Evolutionary conservation across 2,329 filamentous ascomycete genomes (phyloP), one percentile per base, ranked within the genome.

Genomic region (Aspergillus awamori): DNA sequence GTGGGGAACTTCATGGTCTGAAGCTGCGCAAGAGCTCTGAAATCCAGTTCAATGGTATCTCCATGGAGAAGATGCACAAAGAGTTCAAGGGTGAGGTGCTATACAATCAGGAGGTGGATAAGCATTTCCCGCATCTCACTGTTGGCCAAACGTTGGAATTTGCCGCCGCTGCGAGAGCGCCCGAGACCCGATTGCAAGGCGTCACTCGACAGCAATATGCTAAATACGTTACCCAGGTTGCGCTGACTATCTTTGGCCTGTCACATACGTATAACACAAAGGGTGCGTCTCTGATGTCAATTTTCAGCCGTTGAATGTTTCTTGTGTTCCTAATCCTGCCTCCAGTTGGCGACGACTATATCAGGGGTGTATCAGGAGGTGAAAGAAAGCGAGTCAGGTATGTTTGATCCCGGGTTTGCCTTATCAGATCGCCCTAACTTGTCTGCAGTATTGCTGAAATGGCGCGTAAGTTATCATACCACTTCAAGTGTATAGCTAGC

Each of bases 1-100:
- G 90, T 11, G 92, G 92, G 60, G 91, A 96, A 76, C 89, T 90
- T 28, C 89, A 93, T 68, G 92, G 92, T 26, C 87, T 96, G 69
- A 86, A 85, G 64, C 82, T 95, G 22, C 88, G 89, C 30, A 79
- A 89, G 5, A 79, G 80, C 6, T 89, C 91, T 0, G 86, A 90
- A 62, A 86, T 96, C 71, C 94, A 96, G 78, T 96, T 95, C 72
- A 90, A 95, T 63, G 79, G 78, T 15, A 75, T 79, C 68, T 80
- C 85, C 2, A 84, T 90, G 59, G 79, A 90, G 70, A 85, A 89
- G 68, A 95, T 96, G 90, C 86, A 90, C 77, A 86, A 85, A 8
- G 82, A 84, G 17, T 75, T 76, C 57, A 75, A 75, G 52, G 77
- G 76, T 6, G 77, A 79, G 60, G 72, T 75, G 5, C 57, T 77